Evolutionary conservation across 2,329 filamentous ascomycete species (phyloP), one percentile per base, ranked within the genome.

Genomic region (Talaromyces verruculosus): DNA sequence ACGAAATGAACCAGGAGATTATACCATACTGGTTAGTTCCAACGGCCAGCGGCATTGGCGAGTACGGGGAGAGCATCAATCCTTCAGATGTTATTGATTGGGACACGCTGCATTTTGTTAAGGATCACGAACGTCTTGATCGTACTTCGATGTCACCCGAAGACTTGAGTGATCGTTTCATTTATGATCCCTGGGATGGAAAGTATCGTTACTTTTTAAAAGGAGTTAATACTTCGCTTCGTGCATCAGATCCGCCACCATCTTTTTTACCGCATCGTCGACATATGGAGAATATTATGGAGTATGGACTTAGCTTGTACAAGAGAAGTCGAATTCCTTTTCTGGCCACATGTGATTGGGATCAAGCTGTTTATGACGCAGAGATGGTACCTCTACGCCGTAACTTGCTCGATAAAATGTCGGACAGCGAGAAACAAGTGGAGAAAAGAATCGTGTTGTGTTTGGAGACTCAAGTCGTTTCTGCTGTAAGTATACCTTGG

Each of bases 21-120:
- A 85, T 97, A 75, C 89, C 93, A 0, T 99, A 97, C 76, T 97
- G 93, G 81, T 73, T 97, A 15, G 90, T 88, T 0, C 94, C 95
- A 5, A 69, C 83, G 67, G 66, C 61, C 59, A 33, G 60, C 53
- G 35, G 68, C 51, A 25, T 25, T 61, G 45, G 67, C 68, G 2
- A 55, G 15, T 28, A 67, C 17, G 28, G 60, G 45, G 47, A 19
- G 11, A 39, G 37, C 8, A 35, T 61, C 8, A 55, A 69, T 22
- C 62, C 67, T 15, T 66, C 65, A 15, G 63, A 68, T 1, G 37
- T 75, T 2, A 81, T 88, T 25, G 84, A 88, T 41, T 80, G 79
- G 78, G 57, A 71, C 1, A 69, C 71, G 22, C 64, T 82, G 28
- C 63, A 69, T 1, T 72, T 73, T 43, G 79, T 84, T 3, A 74